Evolutionary conservation across 371 early-diverging fungal genomes (phyloP).

Genomic region (Apophysomyces sp.): DNA sequence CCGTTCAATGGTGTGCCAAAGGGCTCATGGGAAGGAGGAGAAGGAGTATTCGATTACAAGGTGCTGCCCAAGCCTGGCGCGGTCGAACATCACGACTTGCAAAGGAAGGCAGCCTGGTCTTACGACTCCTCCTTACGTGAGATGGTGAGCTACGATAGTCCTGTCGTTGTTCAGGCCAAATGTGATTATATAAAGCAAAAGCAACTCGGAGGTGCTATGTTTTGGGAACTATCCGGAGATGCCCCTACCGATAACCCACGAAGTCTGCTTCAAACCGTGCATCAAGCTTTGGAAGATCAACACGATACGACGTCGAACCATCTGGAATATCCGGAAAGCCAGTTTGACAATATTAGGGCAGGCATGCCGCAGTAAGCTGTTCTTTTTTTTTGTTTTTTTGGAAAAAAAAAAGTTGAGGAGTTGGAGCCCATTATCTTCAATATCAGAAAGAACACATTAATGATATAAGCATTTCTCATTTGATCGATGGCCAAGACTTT

Average conservation of each 20-base stretch:
- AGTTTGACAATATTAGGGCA: conserved; percentile 51
- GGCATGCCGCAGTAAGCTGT: no score
- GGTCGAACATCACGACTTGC: conserved; percentile 65
- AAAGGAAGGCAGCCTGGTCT: conserved; percentile 69
- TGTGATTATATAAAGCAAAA: conserved; percentile 67
- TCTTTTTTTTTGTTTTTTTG: no score
- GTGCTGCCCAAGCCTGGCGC: conserved; percentile 64
- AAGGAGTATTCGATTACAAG: conserved; percentile 80
- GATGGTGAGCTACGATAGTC: conserved; percentile 84
- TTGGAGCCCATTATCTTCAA: no score
- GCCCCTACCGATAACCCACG: conserved; percentile 39
- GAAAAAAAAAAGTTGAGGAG: no score
- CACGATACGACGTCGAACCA: conserved; percentile 50
- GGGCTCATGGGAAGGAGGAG: conserved; percentile 87
- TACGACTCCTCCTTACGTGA: conserved; percentile 69
- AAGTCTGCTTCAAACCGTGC: conserved; percentile 42
- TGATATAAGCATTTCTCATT: no score
- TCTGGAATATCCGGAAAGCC: conserved; percentile 44
- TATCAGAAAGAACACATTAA: no score
- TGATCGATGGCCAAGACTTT: no score
- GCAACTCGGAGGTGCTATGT: conserved; percentile 81
- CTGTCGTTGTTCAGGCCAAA: conserved; percentile 68
- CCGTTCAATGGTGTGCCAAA: conserved; percentile 62
- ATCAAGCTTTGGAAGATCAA: conserved; percentile 27
- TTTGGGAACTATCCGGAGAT: conserved; percentile 80